phyloP scores from a whole-genome alignment of 495 filamentous ascomycete genomes.

The Achaetomiella virescens region DNA sequence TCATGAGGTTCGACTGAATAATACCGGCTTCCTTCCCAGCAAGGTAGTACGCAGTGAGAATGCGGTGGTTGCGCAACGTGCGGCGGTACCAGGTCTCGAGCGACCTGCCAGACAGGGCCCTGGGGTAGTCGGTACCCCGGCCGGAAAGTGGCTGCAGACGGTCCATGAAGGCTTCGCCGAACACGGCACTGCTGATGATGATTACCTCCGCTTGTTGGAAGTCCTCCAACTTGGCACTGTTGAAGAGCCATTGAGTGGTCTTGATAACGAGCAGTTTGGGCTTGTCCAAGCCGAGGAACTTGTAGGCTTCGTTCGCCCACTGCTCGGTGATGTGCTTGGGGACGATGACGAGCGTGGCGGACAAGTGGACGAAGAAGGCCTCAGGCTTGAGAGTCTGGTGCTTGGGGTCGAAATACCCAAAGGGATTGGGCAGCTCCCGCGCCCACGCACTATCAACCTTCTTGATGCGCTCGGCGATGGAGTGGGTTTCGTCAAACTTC shows the following conservation, averaged over 20 bases:
- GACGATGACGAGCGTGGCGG: slow-evolving; percentile 65
- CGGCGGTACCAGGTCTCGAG: slow-evolving; percentile 16
- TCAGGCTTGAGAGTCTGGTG: not conserved
- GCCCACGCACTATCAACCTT: slow-evolving; percentile 5
- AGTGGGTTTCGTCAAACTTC: slow-evolving; percentile 20
- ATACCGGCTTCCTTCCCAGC: not conserved
- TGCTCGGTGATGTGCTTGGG: slow-evolving; percentile 58
- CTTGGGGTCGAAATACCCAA: not conserved
- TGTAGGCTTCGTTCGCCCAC: slow-evolving; percentile 56
- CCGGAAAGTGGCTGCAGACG: slow-evolving; percentile 6
- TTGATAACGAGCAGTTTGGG: slow-evolving; percentile 42
- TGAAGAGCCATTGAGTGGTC: slow-evolving; percentile 18
- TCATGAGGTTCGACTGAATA: not conserved
- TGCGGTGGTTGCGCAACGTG: slow-evolving; percentile 8
- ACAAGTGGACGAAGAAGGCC: slow-evolving; percentile 42
- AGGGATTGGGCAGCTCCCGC: slow-evolving; percentile 1
- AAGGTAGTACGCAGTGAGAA: slow-evolving; percentile 9
- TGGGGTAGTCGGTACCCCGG: slow-evolving; percentile 6
- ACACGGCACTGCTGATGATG: slow-evolving; percentile 36
- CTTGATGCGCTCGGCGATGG: slow-evolving; percentile 9
- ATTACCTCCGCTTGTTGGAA: slow-evolving; percentile 52
- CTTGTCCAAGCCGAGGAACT: slow-evolving; percentile 41
- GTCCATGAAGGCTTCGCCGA: not conserved
- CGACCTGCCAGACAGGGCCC: slow-evolving; percentile 19
- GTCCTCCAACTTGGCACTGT: slow-evolving; percentile 27